These are phyloP conservation scores for Cyberlindnera japonica DNA, from an alignment of 805 yeast species.

Conservation along the genomic window DNA sequence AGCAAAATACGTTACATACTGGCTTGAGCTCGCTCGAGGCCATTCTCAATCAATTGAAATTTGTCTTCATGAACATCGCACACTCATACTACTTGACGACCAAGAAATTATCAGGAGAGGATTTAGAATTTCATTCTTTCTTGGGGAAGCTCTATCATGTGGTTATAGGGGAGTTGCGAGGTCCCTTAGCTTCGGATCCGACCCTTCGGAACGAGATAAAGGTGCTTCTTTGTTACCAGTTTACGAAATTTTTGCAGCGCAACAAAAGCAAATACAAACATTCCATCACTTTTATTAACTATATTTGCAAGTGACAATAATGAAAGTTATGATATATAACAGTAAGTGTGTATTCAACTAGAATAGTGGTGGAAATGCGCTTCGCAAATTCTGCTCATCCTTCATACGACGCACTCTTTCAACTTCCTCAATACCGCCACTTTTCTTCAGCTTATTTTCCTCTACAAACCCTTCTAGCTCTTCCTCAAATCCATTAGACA, in stretches of 20 bases:
- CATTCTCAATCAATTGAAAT: constrained; percentile 21
- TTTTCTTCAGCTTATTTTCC: constrained; percentile 66
- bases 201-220: neutral
- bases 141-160: no score
- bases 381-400: constrained; percentile 68
- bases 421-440: constrained; percentile 87
- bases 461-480: constrained; percentile 85
- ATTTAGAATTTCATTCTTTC: constrained; percentile 9
- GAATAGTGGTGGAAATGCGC: constrained; percentile 34
- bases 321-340: neutral
- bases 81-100: constrained; percentile 15
- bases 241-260: constrained; percentile 11
- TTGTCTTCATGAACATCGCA: constrained; percentile 19
- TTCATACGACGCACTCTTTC: constrained; percentile 65
- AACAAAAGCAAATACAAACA: constrained; percentile 16
- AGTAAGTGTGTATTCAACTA: constrained; percentile 3
- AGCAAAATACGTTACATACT: constrained; percentile 28
- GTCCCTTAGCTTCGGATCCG: neutral
- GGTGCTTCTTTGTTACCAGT: constrained; percentile 9
- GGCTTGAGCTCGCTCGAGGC: constrained; percentile 21
- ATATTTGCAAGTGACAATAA: neutral
- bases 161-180: no score
- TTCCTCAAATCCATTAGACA: constrained; percentile 67
- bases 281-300: constrained; percentile 5
- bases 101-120: constrained; percentile 1